Conservation (phyloP, 441 rosid species). For the Erodium moschatum region DNA sequence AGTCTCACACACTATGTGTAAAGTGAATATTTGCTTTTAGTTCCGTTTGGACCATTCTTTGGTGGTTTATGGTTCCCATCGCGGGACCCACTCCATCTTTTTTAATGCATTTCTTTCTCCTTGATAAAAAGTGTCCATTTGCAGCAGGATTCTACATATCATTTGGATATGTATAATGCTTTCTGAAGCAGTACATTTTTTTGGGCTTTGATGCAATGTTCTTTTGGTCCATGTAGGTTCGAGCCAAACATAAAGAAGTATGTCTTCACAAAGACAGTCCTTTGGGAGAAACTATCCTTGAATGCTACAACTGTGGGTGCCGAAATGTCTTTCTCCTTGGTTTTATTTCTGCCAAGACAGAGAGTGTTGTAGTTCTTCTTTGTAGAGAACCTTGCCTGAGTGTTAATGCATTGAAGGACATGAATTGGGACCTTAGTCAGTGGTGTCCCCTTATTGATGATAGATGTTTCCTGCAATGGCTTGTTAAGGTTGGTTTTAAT, state of each 20-base stretch:
- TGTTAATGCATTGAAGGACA: constrained; percentile 96
- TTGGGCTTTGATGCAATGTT: constrained; percentile 14
- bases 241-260: constrained; percentile 98
- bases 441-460: constrained; percentile 99
- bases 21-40: not conserved
- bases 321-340: constrained; percentile 96
- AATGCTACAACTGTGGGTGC: constrained; percentile 98
- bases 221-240: constrained; percentile 44
- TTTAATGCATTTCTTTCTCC: no score
- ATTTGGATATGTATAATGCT: not conserved
- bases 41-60: not conserved
- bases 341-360: constrained; percentile 93
- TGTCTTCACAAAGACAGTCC: constrained; percentile 99
- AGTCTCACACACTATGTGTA: not conserved
- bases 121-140: no score
- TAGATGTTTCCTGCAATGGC: constrained; percentile 97
- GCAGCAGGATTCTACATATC: not conserved
- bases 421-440: constrained; percentile 99
- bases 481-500: constrained; percentile 69
- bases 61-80: no score
- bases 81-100: no score
- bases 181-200: constrained; percentile 15
- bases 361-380: constrained; percentile 95
- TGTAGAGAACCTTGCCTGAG: constrained; percentile 98
- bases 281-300: constrained; percentile 92